phyloP scores from a whole-genome alignment of 1,284 basidiomycete genomes.

The Ganoderma multipileum region DNA sequence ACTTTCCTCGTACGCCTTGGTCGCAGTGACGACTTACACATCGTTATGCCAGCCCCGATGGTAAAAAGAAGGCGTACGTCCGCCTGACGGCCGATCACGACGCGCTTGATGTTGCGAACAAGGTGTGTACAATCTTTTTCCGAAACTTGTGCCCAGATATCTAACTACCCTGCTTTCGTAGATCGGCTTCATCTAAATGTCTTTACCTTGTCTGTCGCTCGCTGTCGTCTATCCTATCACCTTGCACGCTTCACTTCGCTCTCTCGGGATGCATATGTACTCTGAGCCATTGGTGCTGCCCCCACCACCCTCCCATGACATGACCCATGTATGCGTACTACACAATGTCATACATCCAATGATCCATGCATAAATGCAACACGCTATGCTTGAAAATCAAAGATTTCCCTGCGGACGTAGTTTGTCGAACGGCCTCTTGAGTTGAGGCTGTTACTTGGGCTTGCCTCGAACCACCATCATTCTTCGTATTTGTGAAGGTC shows the following conservation, averaged over 20 bases:
- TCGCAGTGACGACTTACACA: conserved; percentile 3
- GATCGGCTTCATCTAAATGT: conserved; percentile 83
- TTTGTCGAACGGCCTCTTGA: not conserved
- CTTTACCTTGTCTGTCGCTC: conserved; percentile 17
- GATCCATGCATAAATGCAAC: conserved; percentile 21
- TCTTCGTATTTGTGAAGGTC: not conserved
- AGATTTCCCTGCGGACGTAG: too few relatives aligned
- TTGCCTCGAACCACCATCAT: not conserved
- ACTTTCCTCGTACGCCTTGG: not conserved
- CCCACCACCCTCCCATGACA: conserved; percentile 27
- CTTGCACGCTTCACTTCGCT: conserved; percentile 26
- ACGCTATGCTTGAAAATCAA: conserved; percentile 2
- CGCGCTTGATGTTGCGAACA: conserved; percentile 98
- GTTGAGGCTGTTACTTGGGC: not conserved
- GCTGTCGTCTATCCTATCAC: conserved; percentile 24
- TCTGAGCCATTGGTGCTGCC: conserved; percentile 31
- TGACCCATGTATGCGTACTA: conserved; percentile 31
- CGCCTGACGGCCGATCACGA: conserved; percentile 95
- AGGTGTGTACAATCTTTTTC: conserved; percentile 63
- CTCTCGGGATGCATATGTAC: conserved; percentile 30
- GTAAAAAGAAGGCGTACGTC: conserved; percentile 99
- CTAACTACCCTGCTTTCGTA: conserved; percentile 36
- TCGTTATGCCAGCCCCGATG: conserved; percentile 78
- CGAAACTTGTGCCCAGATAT: not conserved
- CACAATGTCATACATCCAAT: conserved; percentile 27